Conservation (phyloP, 257 asterid species). For the Plectranthus barbatus region DNA sequence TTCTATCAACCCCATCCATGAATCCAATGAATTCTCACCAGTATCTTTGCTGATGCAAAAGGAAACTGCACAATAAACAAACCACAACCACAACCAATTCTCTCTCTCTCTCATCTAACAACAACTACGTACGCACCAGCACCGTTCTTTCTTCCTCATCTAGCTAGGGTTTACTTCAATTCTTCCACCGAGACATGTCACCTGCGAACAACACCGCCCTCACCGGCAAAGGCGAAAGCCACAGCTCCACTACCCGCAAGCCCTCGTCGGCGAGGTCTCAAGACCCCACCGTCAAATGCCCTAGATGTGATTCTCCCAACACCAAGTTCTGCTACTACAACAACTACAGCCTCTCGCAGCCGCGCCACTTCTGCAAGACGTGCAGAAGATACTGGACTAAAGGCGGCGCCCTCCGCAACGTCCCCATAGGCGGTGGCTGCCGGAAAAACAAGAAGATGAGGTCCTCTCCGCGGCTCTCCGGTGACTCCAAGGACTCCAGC, state of each 20-base stretch:
- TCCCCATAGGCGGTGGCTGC: no score
- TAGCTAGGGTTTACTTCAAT: neutral
- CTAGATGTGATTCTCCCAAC: constrained; percentile 65
- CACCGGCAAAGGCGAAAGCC: constrained; percentile 26
- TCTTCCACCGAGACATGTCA: constrained; percentile 13
- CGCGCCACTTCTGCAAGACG: no score
- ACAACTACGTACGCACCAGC: neutral
- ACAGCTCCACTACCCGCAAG: constrained; percentile 14
- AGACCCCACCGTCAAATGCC: constrained; percentile 48
- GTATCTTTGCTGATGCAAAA: constrained; percentile 34
- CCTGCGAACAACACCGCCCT: neutral
- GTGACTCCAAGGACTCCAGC: constrained; percentile 23
- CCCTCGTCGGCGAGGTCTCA: constrained; percentile 19
- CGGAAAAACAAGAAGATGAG: constrained; percentile 42
- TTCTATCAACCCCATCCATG: constrained; percentile 49
- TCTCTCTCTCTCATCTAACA: neutral
- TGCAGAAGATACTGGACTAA: no score
- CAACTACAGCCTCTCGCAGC: no score
- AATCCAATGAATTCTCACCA: constrained; percentile 33
- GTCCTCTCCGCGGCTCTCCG: constrained; percentile 29
- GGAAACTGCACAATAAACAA: constrained; percentile 39
- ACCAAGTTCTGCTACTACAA: no score
- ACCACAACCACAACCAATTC: constrained; percentile 11
- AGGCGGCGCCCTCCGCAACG: no score
- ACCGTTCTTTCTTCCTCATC: neutral